phyloP scores from a whole-genome alignment of 306 rosid genomes.

The Calophaca sinica region DNA sequence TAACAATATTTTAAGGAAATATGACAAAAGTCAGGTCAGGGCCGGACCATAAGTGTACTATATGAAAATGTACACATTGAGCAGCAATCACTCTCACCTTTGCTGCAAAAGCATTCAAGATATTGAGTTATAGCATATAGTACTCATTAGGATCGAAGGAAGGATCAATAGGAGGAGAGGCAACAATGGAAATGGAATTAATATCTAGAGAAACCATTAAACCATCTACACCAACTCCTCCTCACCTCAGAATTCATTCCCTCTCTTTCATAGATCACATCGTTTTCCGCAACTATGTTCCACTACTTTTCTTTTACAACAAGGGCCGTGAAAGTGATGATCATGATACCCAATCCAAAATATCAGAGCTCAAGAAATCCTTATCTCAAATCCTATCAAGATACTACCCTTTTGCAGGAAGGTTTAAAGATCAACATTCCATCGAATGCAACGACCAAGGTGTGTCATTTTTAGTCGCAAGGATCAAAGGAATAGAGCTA shows the following conservation, averaged over 20 bases:
- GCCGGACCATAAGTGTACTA: no score
- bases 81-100: no score
- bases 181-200: constrained; percentile 40
- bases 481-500: constrained; percentile 21
- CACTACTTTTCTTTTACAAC: constrained; percentile 57
- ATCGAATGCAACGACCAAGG: constrained; percentile 70
- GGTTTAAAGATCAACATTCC: constrained; percentile 37
- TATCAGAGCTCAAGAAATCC: constrained; percentile 49
- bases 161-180: constrained; percentile 28
- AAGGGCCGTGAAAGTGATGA: background rate
- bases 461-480: constrained; percentile 45
- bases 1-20: no score
- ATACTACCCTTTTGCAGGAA: constrained; percentile 67
- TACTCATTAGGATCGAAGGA: no score
- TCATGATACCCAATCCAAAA: background rate
- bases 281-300: constrained; percentile 37
- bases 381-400: constrained; percentile 52
- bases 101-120: no score
- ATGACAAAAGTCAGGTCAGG: no score
- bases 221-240: constrained; percentile 61
- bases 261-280: constrained; percentile 56
- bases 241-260: constrained; percentile 35
- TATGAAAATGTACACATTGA: no score
- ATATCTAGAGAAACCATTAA: constrained; percentile 59
- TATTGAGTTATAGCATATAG: no score